Base-by-base conservation (phyloP, 1,139 yeast species). In the Taphrina communis region DNA sequence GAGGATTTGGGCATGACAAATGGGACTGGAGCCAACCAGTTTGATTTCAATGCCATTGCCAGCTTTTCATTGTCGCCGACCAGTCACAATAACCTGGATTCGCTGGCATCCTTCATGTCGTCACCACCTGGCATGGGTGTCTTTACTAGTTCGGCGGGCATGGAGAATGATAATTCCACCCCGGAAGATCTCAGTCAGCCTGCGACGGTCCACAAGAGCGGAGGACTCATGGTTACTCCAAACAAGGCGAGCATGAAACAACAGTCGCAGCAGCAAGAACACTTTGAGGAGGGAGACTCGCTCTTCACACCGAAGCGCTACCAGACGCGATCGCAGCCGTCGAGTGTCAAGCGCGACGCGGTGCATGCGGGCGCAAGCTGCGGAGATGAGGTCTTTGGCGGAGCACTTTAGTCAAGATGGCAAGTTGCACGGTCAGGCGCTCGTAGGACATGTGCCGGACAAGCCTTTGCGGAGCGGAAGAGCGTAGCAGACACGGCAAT, bases 111-210 rank as follows among this genome's bases (percentile, higher is more conserved):
- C 5, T 53, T 63, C 61, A 44, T 63, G 67, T 55, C 67, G 12
- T 48, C 56, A 25, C 61, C 67, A n/a, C 67, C 67, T 5, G 59
- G 61, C n/a, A 63, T 63, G 61, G 67, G 61, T 21, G 46, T 53
- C n/a, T 63, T 63, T 36, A 63, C 67, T 6, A 53, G 61, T 14
- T 56, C 52, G 14, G 59, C 59, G 5, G 52, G 59, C 19, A 44
- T 53, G 61, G 52, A 52, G 56, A 46, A 53, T 35, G 67, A 63
- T 35, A 48, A 46, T 25, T 35, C 48, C 46, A 63, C 67, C 6
- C 67, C 67, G 21, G 59, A 39, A 41, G 67, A 53, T 8, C 25
- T 36, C 19, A 38, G 39, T 6, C 46, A 14, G 39, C 42, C 67
- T 7, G 19, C n/a, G 52, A 39, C 60, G 35, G 60, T 48, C 8